These are phyloP conservation scores for Ceratocystis smalleyi DNA, from an alignment of 2,329 filamentous ascomycete genomes.

Conservation along the genomic window DNA sequence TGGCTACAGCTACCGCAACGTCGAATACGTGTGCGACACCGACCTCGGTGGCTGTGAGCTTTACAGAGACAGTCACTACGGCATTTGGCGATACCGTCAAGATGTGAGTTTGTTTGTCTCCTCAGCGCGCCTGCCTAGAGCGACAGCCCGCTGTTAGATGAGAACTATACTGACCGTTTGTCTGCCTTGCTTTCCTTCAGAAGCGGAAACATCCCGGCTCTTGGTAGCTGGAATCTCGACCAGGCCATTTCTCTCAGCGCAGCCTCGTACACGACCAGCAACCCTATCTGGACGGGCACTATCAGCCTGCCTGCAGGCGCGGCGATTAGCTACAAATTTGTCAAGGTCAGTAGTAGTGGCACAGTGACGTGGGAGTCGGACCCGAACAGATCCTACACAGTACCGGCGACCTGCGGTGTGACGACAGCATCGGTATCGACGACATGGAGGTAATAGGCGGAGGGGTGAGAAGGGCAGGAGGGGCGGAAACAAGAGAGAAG, in stretches of 20 bases:
- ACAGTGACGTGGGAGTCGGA: slow-evolving; percentile 43
- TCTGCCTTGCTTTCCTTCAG: not conserved
- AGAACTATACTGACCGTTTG: not conserved
- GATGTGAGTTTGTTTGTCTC: slow-evolving; percentile 28
- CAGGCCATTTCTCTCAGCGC: slow-evolving; percentile 36
- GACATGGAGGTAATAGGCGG: slow-evolving; percentile 9
- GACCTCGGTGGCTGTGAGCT: slow-evolving; percentile 28
- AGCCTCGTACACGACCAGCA: slow-evolving; percentile 35
- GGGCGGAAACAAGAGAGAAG: not conserved
- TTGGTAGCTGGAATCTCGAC: slow-evolving; percentile 25
- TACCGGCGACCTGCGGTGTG: slow-evolving; percentile 13
- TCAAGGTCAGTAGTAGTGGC: slow-evolving; percentile 37
- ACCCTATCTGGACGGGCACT: slow-evolving; percentile 39
- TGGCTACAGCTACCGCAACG: slow-evolving; percentile 3
- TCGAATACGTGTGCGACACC: slow-evolving; percentile 21
- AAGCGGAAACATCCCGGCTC: slow-evolving; percentile 26
- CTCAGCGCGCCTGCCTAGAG: not conserved
- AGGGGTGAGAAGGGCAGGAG: not conserved
- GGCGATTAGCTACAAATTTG: slow-evolving; percentile 45
- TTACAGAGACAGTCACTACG: slow-evolving; percentile 29
- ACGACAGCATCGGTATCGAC: slow-evolving; percentile 14
- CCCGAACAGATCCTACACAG: slow-evolving; percentile 27
- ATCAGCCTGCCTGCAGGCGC: slow-evolving; percentile 37
- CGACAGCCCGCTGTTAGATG: not conserved
- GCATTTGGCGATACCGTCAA: slow-evolving; percentile 35